These are phyloP conservation scores for Lipomyces starkeyi DNA, from an alignment of 805 yeast genomes.

Conservation along the genomic window DNA sequence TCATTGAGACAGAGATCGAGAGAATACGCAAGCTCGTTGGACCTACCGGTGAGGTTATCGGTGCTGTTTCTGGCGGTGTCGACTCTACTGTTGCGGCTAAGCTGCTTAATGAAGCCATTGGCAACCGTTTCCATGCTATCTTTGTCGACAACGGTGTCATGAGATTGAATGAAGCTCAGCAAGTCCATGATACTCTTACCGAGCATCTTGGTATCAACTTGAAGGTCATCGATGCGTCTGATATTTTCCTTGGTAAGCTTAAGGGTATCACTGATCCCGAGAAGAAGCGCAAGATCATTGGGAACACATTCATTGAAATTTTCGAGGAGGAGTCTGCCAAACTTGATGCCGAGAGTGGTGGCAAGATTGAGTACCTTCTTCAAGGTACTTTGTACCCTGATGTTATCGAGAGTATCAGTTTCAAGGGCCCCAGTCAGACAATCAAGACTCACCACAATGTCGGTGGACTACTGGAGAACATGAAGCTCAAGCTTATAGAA, in stretches of 20 bases:
- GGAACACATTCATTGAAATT: slow-evolving; percentile 95
- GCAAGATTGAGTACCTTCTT: slow-evolving; percentile 87
- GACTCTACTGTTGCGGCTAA: slow-evolving; percentile 99
- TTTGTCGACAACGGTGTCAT: slow-evolving; percentile 97
- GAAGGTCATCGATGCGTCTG: slow-evolving; percentile 92
- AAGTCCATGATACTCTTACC: slow-evolving; percentile 85
- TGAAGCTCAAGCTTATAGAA: slow-evolving; percentile 98
- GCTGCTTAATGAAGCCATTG: slow-evolving; percentile 97
- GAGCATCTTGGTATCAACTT: slow-evolving; percentile 94
- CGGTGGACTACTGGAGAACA: slow-evolving; percentile 96
- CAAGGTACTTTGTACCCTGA: slow-evolving; percentile 99
- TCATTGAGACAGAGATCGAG: slow-evolving; percentile 93
- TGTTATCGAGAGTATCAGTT: slow-evolving; percentile 96
- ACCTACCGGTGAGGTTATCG: slow-evolving; percentile 97
- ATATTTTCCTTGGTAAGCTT: slow-evolving; percentile 82
- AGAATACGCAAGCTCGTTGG: slow-evolving; percentile 92
- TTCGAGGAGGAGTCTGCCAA: slow-evolving; percentile 95
- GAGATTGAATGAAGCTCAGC: slow-evolving; percentile 90
- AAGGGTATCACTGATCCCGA: slow-evolving; percentile 98
- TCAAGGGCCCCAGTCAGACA: slow-evolving; percentile 99
- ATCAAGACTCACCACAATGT: slow-evolving; percentile 99
- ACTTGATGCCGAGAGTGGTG: slow-evolving; percentile 86
- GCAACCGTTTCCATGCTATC: slow-evolving; percentile 98
- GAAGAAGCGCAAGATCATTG: slow-evolving; percentile 97
- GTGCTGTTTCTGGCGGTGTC: slow-evolving; percentile 99